Evolutionary conservation across 2,329 filamentous ascomycete genomes (phyloP).

Genomic region (Mariannaea elegans): DNA sequence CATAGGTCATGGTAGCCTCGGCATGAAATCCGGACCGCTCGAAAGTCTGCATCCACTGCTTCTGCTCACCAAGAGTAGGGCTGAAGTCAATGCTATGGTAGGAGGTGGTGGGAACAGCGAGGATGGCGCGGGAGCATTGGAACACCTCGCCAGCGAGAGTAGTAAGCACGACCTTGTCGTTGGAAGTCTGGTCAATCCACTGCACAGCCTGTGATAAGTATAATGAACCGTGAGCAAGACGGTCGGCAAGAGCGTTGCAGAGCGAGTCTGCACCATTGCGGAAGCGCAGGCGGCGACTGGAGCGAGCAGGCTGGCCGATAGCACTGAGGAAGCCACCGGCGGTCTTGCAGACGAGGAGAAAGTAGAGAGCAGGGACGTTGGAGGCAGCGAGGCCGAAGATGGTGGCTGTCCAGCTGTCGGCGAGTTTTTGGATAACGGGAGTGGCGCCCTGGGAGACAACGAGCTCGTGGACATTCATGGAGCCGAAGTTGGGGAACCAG

Average conservation of each 20-base stretch:
- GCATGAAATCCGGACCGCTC: constrained; percentile 26
- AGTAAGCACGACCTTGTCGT: constrained; percentile 22
- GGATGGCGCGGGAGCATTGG: constrained; percentile 27
- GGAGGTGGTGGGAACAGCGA: constrained; percentile 23
- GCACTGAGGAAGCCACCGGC: constrained; percentile 30
- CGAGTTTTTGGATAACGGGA: constrained; percentile 19
- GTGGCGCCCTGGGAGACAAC: constrained; percentile 33
- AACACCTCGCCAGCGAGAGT: constrained; percentile 28
- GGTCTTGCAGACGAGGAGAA: constrained; percentile 35
- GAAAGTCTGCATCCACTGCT: constrained; percentile 26
- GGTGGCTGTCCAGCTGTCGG: constrained; percentile 34
- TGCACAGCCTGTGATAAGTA: constrained; percentile 25
- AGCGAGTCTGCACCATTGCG: constrained; percentile 6
- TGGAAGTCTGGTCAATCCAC: constrained; percentile 27
- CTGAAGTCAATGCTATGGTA: constrained; percentile 24
- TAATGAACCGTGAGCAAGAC: constrained; percentile 25
- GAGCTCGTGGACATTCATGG: constrained; percentile 31
- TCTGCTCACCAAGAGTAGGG: constrained; percentile 29
- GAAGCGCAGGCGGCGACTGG: constrained; percentile 17
- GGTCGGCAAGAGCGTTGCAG: constrained; percentile 20
- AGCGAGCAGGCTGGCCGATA: constrained; percentile 13
- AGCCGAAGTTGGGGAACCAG: constrained; percentile 28
- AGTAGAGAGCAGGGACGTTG: constrained; percentile 31
- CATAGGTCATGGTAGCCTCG: constrained; percentile 26
- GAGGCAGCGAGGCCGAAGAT: constrained; percentile 35